Evolutionary conservation across 1,284 basidiomycete species (phyloP).

Genomic region (Moesziomyces parantarcticus): DNA sequence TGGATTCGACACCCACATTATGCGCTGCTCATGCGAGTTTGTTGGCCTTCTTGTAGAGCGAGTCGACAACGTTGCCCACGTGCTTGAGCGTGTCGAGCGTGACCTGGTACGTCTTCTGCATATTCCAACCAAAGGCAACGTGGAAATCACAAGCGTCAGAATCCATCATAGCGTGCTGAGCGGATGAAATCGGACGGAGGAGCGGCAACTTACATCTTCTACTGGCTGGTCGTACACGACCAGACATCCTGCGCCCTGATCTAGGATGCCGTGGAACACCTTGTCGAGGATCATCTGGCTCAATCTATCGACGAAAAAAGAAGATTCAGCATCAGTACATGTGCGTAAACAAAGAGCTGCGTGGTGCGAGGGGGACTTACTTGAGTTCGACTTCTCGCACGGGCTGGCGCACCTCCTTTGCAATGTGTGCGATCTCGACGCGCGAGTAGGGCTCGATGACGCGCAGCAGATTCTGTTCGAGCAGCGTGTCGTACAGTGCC

Average conservation of each 20-base stretch:
- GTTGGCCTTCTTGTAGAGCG: constrained; percentile 76
- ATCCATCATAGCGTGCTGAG: too few relatives aligned
- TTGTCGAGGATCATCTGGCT: constrained; percentile 99
- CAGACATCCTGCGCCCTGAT: constrained; percentile 91
- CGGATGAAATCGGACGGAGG: background rate
- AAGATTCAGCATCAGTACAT: background rate
- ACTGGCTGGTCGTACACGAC: constrained; percentile 87
- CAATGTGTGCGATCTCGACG: constrained; percentile 90
- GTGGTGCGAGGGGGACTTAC: constrained; percentile 71
- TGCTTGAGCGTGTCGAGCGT: constrained; percentile 89
- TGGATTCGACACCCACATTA: background rate
- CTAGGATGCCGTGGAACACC: constrained; percentile 90
- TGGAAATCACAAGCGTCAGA: too few relatives aligned
- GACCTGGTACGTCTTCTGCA: constrained; percentile 83
- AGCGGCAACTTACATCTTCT: constrained; percentile 72
- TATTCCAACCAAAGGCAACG: too few relatives aligned
- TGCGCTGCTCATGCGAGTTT: constrained; percentile 18
- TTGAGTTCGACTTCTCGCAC: constrained; percentile 93
- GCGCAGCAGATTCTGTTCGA: constrained; percentile 92
- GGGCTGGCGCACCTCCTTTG: constrained; percentile 87
- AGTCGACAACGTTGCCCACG: constrained; percentile 89
- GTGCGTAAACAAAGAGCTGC: too few relatives aligned
- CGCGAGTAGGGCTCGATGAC: constrained; percentile 95
- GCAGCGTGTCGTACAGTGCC: constrained; percentile 90
- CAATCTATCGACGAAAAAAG: constrained; percentile 70